These are phyloP conservation scores for Neopestalotiopsis sp. DNA, from an alignment of 2,329 filamentous ascomycete species.

Conservation along the genomic window DNA sequence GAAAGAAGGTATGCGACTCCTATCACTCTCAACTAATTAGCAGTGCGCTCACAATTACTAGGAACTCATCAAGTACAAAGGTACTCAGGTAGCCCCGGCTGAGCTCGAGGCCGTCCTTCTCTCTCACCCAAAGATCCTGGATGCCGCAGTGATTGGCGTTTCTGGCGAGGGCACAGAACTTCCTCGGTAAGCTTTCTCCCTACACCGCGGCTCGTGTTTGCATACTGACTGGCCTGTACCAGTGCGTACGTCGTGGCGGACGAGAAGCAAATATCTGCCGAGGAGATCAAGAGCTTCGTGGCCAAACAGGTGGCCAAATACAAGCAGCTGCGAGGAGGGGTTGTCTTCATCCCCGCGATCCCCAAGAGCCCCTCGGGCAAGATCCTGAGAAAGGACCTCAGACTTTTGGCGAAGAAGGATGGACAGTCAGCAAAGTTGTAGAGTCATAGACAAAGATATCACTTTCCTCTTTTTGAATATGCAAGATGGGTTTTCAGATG, in stretches of 20 bases:
- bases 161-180: conserved; percentile 46
- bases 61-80: conserved; percentile 55
- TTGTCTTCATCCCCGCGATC: conserved; percentile 39
- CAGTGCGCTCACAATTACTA: conserved; percentile 41
- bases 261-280: conserved; percentile 25
- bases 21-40: not conserved
- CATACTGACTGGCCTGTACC: conserved; percentile 3
- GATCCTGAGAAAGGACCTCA: conserved; percentile 39
- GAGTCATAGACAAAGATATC: not conserved
- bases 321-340: conserved; percentile 40
- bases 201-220: conserved; percentile 26
- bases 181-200: conserved; percentile 49
- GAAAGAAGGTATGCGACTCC: conserved; percentile 58
- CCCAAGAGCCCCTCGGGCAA: conserved; percentile 44
- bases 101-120: conserved; percentile 52
- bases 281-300: conserved; percentile 31
- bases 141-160: conserved; percentile 61
- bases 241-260: conserved; percentile 33
- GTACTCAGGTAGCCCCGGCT: conserved; percentile 65
- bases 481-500: not conserved
- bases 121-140: conserved; percentile 39
- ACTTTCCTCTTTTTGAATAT: not conserved
- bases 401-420: conserved; percentile 32
- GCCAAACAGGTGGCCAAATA: conserved; percentile 33
- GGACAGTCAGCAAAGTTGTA: conserved; percentile 26